These are phyloP conservation scores for Sporopachydermia lactativora DNA, from an alignment of 805 yeast genomes.

Conservation along the genomic window DNA sequence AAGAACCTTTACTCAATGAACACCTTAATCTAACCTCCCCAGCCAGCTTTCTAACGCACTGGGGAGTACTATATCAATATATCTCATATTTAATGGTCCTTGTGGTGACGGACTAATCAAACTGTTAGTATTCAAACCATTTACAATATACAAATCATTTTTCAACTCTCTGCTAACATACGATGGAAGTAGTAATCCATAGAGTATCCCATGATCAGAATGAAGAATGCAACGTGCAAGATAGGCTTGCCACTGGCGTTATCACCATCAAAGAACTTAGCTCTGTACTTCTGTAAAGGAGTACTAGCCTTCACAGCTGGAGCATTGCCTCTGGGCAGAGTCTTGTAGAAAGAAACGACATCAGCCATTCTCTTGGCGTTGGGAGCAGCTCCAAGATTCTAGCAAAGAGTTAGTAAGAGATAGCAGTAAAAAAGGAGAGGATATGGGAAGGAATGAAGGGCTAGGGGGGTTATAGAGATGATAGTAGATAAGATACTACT, in stretches of 20 bases:
- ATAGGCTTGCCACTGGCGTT: slow-evolving; percentile 77
- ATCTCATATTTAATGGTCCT: slow-evolving; percentile 33
- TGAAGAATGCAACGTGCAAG: slow-evolving; percentile 55
- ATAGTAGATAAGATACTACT: no score
- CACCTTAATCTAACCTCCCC: no score
- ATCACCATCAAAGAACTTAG: slow-evolving; percentile 73
- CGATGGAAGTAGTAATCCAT: slow-evolving; percentile 88
- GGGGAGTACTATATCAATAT: no score
- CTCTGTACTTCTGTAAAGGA: slow-evolving; percentile 65
- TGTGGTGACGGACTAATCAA: slow-evolving; percentile 35
- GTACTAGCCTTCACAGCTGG: slow-evolving; percentile 58
- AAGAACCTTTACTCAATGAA: no score
- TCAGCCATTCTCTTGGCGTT: slow-evolving; percentile 93
- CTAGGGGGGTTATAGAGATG: no score
- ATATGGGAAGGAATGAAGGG: no score
- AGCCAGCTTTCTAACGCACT: no score
- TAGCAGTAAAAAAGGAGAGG: slow-evolving; percentile 16
- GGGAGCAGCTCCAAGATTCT: slow-evolving; percentile 91
- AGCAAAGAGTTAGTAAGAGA: slow-evolving; percentile 12
- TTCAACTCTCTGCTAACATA: background rate
- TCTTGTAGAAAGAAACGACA: slow-evolving; percentile 91
- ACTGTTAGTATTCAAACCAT: slow-evolving; percentile 18
- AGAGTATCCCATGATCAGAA: slow-evolving; percentile 71
- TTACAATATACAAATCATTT: background rate
- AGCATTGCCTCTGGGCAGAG: slow-evolving; percentile 88